Evolutionary conservation across 495 filamentous ascomycete genomes (phyloP), one percentile per base, ranked within the genome.

Genomic region (Penicillium subrubescens): DNA sequence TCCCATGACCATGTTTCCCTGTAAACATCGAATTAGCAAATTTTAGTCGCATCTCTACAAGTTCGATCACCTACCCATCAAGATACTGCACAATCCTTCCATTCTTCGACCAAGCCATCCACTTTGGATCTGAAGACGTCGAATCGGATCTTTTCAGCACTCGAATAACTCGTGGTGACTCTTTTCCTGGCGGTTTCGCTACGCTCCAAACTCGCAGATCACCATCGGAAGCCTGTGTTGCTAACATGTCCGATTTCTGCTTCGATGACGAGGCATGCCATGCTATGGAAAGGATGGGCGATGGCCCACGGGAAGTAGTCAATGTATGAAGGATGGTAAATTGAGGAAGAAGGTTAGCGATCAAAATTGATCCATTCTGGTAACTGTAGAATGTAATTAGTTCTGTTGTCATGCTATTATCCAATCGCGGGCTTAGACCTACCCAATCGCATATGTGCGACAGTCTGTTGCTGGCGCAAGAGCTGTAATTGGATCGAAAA

Each of bases 51-150:
- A 23, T 2, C 6, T 5, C 43, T 27, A 14, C 53, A 19, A 35
- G 3, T n/a, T 8, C 10, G 3, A 25, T 12, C 19, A 56, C 92
- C 82, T 79, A 97, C 94, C 91, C 87, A 77, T 97, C 93, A 8
- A 93, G 87, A 78, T 87, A 94, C 78, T 99, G 95, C 56, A 99
- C 84, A 64, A 99, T 93, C 67, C 92, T 89, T 31, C 95, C 95
- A 80, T 96, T 97, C 80, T 96, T 98, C 4, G 96, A 98, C 95
- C 95, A 99, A 27, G 86, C 90, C 83, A 97, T 91, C 94, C 94
- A 99, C 74, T 97, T 96, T 21, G 90, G 91, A 11, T 93, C 93
- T 14, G 87, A 77, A 34, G 87, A 80, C 57, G 84, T 75, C 1
- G 73, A 90, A 66, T 97, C 93, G 6, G 86, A 87, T 68, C 89